Conservation (phyloP, 2,329 filamentous ascomycete genomes). For the Stemphylium vesicarium region DNA sequence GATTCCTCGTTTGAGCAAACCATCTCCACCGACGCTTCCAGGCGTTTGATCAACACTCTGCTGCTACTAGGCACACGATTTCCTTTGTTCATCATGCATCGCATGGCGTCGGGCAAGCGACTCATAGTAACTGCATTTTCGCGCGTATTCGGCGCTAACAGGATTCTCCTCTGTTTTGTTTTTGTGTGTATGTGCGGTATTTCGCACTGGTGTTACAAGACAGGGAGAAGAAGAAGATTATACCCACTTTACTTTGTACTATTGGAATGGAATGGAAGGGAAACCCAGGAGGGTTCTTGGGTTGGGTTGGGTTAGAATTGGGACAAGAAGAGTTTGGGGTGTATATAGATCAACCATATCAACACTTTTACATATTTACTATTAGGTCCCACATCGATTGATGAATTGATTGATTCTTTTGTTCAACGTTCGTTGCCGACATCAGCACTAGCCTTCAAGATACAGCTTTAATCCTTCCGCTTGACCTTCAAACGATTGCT, state of each 20-base stretch:
- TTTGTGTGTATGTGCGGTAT: background rate
- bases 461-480: slow-evolving; percentile 34
- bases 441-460: slow-evolving; percentile 6
- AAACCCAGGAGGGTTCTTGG: background rate
- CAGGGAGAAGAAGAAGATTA: background rate
- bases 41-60: too few species aligned
- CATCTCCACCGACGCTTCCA: background rate
- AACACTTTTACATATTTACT: background rate
- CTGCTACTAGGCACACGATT: background rate
- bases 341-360: background rate
- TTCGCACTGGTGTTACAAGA: background rate
- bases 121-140: too few species aligned
- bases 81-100: background rate
- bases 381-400: too few species aligned
- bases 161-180: background rate
- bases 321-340: background rate
- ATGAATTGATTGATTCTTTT: too few species aligned
- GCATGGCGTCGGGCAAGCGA: too few species aligned
- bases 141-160: background rate
- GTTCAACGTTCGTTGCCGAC: too few species aligned
- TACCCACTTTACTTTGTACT: slow-evolving; percentile 13
- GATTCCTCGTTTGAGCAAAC: slow-evolving; percentile 30
- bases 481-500: slow-evolving; percentile 38
- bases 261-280: background rate
- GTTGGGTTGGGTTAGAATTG: background rate